Percentiles rank a stretch among this genome's conserved stretches.
phyloP scores from a whole-genome alignment of 2,329 filamentous ascomycete species.

The Huntiella omanensis region DNA sequence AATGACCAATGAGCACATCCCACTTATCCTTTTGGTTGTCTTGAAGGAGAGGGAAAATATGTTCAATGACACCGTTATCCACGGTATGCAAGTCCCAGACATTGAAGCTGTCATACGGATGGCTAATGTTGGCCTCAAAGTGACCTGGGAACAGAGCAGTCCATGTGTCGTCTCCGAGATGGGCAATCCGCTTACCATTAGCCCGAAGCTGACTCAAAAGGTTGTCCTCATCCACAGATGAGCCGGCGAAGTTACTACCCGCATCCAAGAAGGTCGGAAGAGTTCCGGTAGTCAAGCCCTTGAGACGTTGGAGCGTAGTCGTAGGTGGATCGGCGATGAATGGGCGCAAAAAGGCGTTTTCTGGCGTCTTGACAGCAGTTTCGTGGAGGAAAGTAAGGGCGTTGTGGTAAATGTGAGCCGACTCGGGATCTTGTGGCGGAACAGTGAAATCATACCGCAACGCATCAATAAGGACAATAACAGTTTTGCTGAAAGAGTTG shows the following conservation, averaged over 20 bases:
- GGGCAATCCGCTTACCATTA: constrained; percentile 57
- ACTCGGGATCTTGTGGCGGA: constrained; percentile 38
- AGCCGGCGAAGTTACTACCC: constrained; percentile 88
- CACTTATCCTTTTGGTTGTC: constrained; percentile 48
- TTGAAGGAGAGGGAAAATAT: constrained; percentile 69
- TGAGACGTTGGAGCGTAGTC: constrained; percentile 76
- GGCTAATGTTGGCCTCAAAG: constrained; percentile 72
- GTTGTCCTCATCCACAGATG: constrained; percentile 86
- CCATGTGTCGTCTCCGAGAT: constrained; percentile 98
- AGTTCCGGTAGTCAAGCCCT: constrained; percentile 87
- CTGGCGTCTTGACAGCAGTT: constrained; percentile 51
- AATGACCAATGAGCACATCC: constrained; percentile 92
- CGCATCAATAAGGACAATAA: constrained; percentile 81
- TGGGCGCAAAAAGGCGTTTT: constrained; percentile 73
- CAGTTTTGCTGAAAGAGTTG: constrained; percentile 78
- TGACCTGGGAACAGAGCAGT: constrained; percentile 82
- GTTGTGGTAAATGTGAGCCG: constrained; percentile 52
- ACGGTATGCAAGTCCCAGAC: constrained; percentile 96
- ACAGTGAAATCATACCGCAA: constrained; percentile 94
- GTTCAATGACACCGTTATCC: constrained; percentile 82
- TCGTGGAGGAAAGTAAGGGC: constrained; percentile 76
- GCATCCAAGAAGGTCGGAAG: constrained; percentile 86
- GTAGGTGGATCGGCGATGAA: constrained; percentile 97
- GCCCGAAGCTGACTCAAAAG: constrained; percentile 46
- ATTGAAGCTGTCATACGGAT: constrained; percentile 90